phyloP scores from a whole-genome alignment of 2,329 filamentous ascomycete genomes.

The Fusarium newnesense region DNA sequence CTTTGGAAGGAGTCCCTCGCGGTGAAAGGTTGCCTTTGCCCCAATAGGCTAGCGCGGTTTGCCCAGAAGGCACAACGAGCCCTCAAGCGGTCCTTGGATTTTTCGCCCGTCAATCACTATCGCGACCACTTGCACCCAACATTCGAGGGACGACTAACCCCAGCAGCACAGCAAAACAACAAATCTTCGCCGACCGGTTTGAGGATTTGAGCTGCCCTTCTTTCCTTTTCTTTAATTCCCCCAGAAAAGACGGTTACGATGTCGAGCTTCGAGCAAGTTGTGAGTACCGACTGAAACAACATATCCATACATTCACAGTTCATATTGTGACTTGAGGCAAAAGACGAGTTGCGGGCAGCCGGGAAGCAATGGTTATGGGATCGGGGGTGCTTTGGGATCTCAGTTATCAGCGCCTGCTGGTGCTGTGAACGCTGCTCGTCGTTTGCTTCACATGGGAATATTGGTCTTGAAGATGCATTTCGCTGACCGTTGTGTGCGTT shows the following conservation, averaged over 20 bases:
- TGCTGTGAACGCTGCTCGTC: conserved; percentile 23
- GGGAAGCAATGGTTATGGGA: conserved; percentile 31
- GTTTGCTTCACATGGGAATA: conserved; percentile 32
- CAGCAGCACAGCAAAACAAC: conserved; percentile 52
- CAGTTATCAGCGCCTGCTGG: background rate
- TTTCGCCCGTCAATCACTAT: conserved; percentile 53
- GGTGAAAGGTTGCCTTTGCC: conserved; percentile 45
- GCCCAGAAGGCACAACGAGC: conserved; percentile 54
- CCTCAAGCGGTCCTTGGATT: conserved; percentile 53
- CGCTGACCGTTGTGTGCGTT: conserved; percentile 40
- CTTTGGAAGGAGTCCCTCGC: conserved; percentile 49
- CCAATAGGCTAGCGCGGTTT: conserved; percentile 47
- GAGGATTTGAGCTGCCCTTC: conserved; percentile 53
- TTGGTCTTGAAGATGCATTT: conserved; percentile 30
- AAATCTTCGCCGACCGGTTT: conserved; percentile 53
- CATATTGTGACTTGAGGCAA: conserved; percentile 31
- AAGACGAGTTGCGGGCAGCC: conserved; percentile 23
- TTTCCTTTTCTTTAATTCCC: conserved; percentile 45
- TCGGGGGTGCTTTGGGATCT: conserved; percentile 27
- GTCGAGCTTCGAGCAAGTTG: conserved; percentile 77
- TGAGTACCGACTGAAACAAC: conserved; percentile 59
- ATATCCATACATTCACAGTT: conserved; percentile 12
- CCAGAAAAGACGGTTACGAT: conserved; percentile 60
- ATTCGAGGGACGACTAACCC: conserved; percentile 55
- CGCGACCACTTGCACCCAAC: conserved; percentile 54